phyloP scores from a whole-genome alignment of 257 asterid species.

The Plectranthus barbatus region DNA sequence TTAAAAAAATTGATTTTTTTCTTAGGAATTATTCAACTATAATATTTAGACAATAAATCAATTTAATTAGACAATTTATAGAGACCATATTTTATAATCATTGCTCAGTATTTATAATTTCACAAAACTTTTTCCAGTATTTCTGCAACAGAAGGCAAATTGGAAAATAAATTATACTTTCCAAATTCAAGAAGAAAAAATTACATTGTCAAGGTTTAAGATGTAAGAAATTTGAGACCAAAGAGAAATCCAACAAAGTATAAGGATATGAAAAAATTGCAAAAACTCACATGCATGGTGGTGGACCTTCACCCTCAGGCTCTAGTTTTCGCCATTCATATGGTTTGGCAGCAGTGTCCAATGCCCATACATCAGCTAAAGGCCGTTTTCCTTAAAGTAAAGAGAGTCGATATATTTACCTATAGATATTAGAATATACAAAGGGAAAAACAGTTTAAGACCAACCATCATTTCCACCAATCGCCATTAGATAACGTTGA shows the following conservation, averaged over 20 bases:
- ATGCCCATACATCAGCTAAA: conserved; percentile 98
- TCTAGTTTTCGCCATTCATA: conserved; percentile 98
- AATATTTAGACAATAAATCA: not conserved
- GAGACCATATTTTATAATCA: not conserved
- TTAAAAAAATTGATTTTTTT: not conserved
- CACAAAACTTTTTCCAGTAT: not conserved
- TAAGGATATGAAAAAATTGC: not conserved
- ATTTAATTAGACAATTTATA: not conserved
- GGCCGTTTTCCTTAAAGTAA: conserved; percentile 72
- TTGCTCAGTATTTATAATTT: not conserved
- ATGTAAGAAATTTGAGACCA: not conserved
- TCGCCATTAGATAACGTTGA: conserved; percentile 95
- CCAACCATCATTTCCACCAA: conserved; percentile 99
- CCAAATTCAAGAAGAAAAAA: not conserved
- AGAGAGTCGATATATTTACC: conserved; percentile 11
- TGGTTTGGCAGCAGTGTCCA: conserved; percentile 99
- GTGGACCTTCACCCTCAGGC: conserved; percentile 99
- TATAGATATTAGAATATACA: not conserved
- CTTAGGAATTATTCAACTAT: not conserved
- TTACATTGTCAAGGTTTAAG: not conserved
- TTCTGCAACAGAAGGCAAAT: not conserved
- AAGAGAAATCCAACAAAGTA: not conserved
- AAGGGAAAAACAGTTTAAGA: conserved; percentile 1
- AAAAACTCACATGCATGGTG: conserved; percentile 88
- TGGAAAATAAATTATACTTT: not conserved